Conservation (phyloP, 2,329 filamentous ascomycete species). For the Dothideomycetes sp. region DNA sequence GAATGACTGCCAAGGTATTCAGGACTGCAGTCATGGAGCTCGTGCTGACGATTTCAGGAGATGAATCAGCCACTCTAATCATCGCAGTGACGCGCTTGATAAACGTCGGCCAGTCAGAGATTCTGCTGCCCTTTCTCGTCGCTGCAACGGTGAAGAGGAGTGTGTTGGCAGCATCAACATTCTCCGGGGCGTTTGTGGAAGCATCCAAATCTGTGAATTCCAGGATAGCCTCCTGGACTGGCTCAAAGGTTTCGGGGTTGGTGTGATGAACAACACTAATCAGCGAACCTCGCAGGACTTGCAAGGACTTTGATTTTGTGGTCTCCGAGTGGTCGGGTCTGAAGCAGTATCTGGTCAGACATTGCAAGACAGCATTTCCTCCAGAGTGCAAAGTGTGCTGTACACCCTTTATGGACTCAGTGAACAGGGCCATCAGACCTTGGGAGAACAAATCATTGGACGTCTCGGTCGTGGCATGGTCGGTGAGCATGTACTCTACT, state of each 20-base stretch:
- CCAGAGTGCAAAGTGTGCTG: conserved; percentile 51
- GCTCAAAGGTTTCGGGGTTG: conserved; percentile 60
- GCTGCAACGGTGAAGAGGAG: conserved; percentile 63
- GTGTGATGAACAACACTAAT: conserved; percentile 79
- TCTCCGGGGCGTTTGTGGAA: conserved; percentile 30
- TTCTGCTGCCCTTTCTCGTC: conserved; percentile 70
- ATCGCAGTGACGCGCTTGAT: conserved; percentile 37
- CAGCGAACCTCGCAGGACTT: conserved; percentile 65
- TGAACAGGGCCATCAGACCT: conserved; percentile 85
- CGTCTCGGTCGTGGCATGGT: conserved; percentile 52
- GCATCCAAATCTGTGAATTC: conserved; percentile 35
- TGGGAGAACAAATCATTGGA: conserved; percentile 59
- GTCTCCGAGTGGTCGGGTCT: conserved; percentile 28
- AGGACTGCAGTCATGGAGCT: conserved; percentile 30
- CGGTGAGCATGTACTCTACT: conserved; percentile 61
- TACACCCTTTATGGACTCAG: conserved; percentile 64
- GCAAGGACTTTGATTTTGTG: conserved; percentile 19
- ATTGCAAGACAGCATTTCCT: conserved; percentile 26
- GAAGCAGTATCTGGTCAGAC: conserved; percentile 12
- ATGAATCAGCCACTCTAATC: conserved; percentile 20
- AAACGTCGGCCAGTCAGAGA: conserved; percentile 61
- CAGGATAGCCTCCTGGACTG: conserved; percentile 55
- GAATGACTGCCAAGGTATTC: conserved; percentile 50
- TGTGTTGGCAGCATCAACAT: conserved; percentile 32
- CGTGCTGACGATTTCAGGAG: not conserved